Conservation (phyloP, 2,329 filamentous ascomycete genomes). For the Pyrenophora tritici-repentis region DNA sequence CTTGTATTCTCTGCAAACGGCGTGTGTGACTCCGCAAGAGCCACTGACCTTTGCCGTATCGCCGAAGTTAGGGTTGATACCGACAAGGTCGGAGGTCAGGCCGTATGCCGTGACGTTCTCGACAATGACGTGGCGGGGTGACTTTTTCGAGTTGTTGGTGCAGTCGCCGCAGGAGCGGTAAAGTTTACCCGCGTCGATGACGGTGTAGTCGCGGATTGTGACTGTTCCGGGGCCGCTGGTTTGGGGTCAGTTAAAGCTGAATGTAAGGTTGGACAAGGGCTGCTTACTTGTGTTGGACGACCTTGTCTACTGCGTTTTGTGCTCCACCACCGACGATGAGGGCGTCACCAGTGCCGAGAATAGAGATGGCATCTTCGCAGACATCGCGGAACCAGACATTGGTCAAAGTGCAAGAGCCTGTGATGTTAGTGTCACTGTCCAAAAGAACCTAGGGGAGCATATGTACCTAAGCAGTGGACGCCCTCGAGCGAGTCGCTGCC, state of each 20-base stretch:
- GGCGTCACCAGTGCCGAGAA: constrained; percentile 33
- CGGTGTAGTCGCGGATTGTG: constrained; percentile 43
- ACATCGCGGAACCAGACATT: constrained; percentile 36
- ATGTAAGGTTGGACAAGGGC: constrained; percentile 3
- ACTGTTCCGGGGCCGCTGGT: constrained; percentile 3
- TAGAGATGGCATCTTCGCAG: constrained; percentile 44
- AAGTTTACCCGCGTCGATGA: constrained; percentile 55
- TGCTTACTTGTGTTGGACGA: constrained; percentile 45
- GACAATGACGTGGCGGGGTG: constrained; percentile 50
- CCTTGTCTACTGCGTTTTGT: constrained; percentile 41
- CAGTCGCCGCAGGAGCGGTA: constrained; percentile 55
- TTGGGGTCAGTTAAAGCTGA: not conserved
- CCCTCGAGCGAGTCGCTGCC: constrained; percentile 57
- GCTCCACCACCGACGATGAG: constrained; percentile 47
- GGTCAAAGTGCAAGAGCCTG: constrained; percentile 53
- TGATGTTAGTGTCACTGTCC: constrained; percentile 10
- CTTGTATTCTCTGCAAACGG: constrained; percentile 31
- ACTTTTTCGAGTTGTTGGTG: constrained; percentile 51
- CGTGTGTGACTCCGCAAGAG: constrained; percentile 36
- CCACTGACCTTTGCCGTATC: constrained; percentile 53
- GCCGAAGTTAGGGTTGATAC: constrained; percentile 57
- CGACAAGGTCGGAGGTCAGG: constrained; percentile 48
- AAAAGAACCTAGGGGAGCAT: not conserved
- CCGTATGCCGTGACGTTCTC: constrained; percentile 48
- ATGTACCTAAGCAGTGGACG: constrained; percentile 56